Evolutionary conservation across 169 alveolate species (phyloP).

Genomic region (Theileria annulata): DNA sequence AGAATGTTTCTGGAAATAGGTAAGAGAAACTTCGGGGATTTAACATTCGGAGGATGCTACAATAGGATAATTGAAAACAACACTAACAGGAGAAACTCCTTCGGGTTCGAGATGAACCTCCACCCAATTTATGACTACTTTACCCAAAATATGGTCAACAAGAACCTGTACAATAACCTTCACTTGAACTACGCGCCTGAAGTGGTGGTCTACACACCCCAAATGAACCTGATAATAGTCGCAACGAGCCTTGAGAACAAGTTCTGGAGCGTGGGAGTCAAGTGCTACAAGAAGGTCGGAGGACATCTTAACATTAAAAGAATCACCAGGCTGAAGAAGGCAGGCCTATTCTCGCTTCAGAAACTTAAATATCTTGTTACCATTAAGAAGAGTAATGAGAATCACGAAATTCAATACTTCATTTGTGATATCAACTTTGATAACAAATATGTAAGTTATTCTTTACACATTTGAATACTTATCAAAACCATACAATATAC

Average conservation of each 20-base stretch:
- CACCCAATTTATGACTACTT: constrained; percentile 32
- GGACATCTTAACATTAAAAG: constrained; percentile 30
- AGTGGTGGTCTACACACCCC: constrained; percentile 37
- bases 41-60: constrained; percentile 46
- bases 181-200: constrained; percentile 44
- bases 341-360: constrained; percentile 34
- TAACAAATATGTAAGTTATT: constrained; percentile 27
- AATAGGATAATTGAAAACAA: constrained; percentile 26
- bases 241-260: constrained; percentile 36
- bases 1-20: constrained; percentile 23
- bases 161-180: constrained; percentile 3
- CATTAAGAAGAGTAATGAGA: constrained; percentile 17
- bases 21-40: constrained; percentile 21
- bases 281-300: constrained; percentile 44
- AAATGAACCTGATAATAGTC: constrained; percentile 23
- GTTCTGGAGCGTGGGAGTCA: constrained; percentile 39
- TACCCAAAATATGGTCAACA: constrained; percentile 12
- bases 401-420: constrained; percentile 33
- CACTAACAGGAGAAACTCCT: constrained; percentile 37
- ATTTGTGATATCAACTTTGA: constrained; percentile 18
- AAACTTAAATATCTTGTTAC: constrained; percentile 29
- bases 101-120: constrained; percentile 59
- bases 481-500: not conserved
- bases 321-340: constrained; percentile 20
- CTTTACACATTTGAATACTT: not conserved